Evolutionary conservation across 139 green algal species (phyloP).

Genomic region (Coelastrella sp.): DNA sequence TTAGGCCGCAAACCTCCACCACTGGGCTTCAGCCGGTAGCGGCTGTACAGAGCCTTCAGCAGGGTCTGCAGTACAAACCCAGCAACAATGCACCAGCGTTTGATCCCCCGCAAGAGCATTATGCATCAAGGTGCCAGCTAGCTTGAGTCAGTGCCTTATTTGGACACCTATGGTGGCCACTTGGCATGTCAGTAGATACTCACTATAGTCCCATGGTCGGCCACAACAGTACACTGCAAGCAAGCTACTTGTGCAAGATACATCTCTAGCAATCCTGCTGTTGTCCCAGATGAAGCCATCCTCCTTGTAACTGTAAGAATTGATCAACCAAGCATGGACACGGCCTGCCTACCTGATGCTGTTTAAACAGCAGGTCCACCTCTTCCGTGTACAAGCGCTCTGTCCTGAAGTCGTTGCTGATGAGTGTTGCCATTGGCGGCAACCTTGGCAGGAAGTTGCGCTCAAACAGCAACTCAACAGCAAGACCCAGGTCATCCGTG

Average conservation of each 20-base stretch:
- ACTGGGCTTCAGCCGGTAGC: constrained; percentile 67
- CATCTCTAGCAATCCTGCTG: too few species aligned
- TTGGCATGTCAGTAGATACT: too few species aligned
- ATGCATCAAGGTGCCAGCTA: too few species aligned
- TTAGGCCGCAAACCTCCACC: constrained; percentile 79
- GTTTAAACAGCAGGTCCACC: constrained; percentile 71
- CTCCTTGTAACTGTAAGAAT: too few species aligned
- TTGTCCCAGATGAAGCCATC: too few species aligned
- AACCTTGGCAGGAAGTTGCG: constrained; percentile 72
- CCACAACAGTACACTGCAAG: too few species aligned
- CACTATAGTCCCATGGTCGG: too few species aligned
- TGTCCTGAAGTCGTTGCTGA: constrained; percentile 76
- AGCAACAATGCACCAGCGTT: background rate
- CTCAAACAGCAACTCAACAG: constrained; percentile 73
- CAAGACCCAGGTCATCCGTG: constrained; percentile 69
- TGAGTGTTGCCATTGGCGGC: constrained; percentile 43
- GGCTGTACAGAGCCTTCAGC: constrained; percentile 57
- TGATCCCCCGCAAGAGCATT: background rate
- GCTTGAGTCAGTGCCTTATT: too few species aligned
- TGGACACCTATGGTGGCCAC: too few species aligned
- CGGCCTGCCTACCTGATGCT: constrained; percentile 50
- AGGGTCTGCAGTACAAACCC: background rate
- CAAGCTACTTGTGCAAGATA: too few species aligned
- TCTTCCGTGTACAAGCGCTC: constrained; percentile 83
- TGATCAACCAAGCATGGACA: too few species aligned